Evolutionary conservation across 2,329 filamentous ascomycete species (phyloP).

Genomic region (Stagonosporopsis rhizophila): DNA sequence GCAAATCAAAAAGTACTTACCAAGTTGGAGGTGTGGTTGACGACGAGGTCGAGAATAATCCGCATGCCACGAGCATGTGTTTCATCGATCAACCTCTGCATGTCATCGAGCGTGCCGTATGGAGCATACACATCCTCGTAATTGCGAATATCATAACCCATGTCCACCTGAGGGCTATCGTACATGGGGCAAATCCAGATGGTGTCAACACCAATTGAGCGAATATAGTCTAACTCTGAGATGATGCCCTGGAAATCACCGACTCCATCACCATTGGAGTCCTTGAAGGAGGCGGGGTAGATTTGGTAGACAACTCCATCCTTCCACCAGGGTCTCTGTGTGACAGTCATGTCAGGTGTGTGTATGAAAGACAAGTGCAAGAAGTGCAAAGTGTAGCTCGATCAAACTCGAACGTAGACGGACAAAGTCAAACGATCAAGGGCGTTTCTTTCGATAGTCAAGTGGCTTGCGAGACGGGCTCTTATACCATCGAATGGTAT

Average conservation of each 20-base stretch:
- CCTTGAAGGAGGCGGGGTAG: slow-evolving; percentile 68
- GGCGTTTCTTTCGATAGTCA: slow-evolving; percentile 10
- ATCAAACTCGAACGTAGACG: slow-evolving; percentile 9
- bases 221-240: slow-evolving; percentile 63
- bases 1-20: slow-evolving; percentile 20
- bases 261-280: slow-evolving; percentile 63
- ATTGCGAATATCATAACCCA: slow-evolving; percentile 51
- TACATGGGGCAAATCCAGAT: slow-evolving; percentile 52
- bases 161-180: slow-evolving; percentile 56
- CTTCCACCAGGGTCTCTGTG: slow-evolving; percentile 63
- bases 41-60: slow-evolving; percentile 50
- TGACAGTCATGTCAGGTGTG: slow-evolving; percentile 38
- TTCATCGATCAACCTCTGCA: slow-evolving; percentile 48
- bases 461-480: slow-evolving; percentile 14
- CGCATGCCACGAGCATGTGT: slow-evolving; percentile 48
- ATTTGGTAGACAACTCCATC: slow-evolving; percentile 68
- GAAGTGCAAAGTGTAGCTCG: background rate
- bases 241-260: slow-evolving; percentile 67
- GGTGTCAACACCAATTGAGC: slow-evolving; percentile 54
- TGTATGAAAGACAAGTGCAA: slow-evolving; percentile 2
- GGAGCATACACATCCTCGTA: slow-evolving; percentile 51
- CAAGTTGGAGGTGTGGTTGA: slow-evolving; percentile 51
- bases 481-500: slow-evolving; percentile 9
- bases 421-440: slow-evolving; percentile 18
- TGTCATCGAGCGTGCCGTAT: slow-evolving; percentile 51